phyloP scores from a whole-genome alignment of 192 early-diverging fungal genomes.

The Podila verticillata region DNA sequence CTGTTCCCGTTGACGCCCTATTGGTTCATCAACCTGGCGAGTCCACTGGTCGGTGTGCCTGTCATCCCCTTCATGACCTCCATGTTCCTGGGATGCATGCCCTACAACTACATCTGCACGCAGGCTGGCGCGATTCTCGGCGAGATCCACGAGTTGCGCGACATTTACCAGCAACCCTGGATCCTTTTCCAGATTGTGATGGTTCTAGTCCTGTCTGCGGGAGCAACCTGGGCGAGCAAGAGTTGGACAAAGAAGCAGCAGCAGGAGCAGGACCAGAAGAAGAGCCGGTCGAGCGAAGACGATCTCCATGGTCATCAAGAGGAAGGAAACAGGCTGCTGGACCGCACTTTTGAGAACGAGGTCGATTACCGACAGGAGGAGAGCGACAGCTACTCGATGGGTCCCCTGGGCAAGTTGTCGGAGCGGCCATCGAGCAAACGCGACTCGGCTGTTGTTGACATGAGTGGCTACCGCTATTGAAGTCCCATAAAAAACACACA shows the following conservation, averaged over 20 bases:
- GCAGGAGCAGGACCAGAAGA: slow-evolving; percentile 3
- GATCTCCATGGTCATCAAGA: not conserved
- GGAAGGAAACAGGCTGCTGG: not conserved
- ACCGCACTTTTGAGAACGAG: not conserved
- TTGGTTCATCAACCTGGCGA: slow-evolving; percentile 66
- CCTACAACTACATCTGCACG: slow-evolving; percentile 63
- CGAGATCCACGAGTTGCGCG: slow-evolving; percentile 47
- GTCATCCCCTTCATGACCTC: slow-evolving; percentile 61
- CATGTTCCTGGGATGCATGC: slow-evolving; percentile 61
- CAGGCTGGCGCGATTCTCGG: slow-evolving; percentile 63
- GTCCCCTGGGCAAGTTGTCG: not conserved
- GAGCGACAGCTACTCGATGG: not conserved
- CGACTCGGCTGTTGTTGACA: slow-evolving; percentile 44
- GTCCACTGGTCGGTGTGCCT: slow-evolving; percentile 58
- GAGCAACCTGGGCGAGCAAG: slow-evolving; percentile 32
- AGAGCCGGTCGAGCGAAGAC: slow-evolving; percentile 29
- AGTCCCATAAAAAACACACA: not conserved
- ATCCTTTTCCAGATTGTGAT: slow-evolving; percentile 40
- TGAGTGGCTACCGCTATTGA: slow-evolving; percentile 27
- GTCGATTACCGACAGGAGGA: not conserved
- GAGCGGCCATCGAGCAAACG: not conserved
- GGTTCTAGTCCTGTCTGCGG: slow-evolving; percentile 30
- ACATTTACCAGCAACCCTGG: slow-evolving; percentile 50
- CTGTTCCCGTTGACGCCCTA: slow-evolving; percentile 66
- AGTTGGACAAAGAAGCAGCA: slow-evolving; percentile 33